phyloP scores from a whole-genome alignment of 2,329 filamentous ascomycete genomes.

The Nothopassalora personata region DNA sequence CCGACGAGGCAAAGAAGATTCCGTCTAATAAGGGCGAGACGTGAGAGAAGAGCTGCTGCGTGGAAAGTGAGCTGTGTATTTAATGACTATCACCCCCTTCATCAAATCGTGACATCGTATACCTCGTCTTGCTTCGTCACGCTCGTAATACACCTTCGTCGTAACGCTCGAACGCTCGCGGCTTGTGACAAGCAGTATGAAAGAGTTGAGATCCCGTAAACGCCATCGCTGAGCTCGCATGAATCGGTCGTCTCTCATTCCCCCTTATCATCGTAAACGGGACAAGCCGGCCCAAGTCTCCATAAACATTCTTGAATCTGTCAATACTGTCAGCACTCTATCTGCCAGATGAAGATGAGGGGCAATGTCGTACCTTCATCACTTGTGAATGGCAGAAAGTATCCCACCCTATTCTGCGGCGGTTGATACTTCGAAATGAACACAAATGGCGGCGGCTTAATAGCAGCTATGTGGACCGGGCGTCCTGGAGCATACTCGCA shows the following conservation, averaged over 20 bases:
- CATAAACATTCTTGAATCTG: slow-evolving; percentile 25
- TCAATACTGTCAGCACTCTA: not conserved
- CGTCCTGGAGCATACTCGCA: slow-evolving; percentile 37
- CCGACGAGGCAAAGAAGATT: not conserved
- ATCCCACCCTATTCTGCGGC: slow-evolving; percentile 22
- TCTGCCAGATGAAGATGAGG: not conserved
- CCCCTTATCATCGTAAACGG: not conserved
- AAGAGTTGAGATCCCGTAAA: not conserved
- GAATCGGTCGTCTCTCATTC: not conserved
- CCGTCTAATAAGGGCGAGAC: not conserved
- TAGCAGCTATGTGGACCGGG: slow-evolving; percentile 38
- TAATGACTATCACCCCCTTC: not conserved
- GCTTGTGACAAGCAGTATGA: not conserved
- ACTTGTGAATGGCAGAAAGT: slow-evolving; percentile 26
- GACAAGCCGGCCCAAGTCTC: slow-evolving; percentile 20
- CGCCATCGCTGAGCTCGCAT: not conserved
- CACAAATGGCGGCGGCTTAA: slow-evolving; percentile 49
- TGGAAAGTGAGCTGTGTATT: not conserved
- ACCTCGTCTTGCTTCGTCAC: not conserved
- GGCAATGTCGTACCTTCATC: slow-evolving; percentile 18
- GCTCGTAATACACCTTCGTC: not conserved
- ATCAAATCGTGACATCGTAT: not conserved
- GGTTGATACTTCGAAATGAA: slow-evolving; percentile 50
- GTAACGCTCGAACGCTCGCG: not conserved
- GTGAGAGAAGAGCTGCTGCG: not conserved